Evolutionary conservation across 2,329 filamentous ascomycete species (phyloP), one percentile per base, ranked within the genome.

Genomic region (Aspergillus latus): DNA sequence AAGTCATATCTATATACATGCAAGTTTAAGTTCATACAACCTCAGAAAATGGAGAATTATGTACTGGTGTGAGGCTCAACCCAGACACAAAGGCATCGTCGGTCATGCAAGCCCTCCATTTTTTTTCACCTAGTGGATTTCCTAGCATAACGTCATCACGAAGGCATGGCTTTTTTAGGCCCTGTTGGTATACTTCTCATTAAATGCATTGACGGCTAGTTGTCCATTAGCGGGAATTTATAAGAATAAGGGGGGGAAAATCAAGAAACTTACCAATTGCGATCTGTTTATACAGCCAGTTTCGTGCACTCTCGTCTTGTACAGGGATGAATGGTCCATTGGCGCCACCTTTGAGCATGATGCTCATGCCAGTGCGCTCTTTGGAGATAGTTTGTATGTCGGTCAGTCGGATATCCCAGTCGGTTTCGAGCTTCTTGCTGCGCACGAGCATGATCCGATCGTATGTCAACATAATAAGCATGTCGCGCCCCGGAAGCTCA

Each of bases 361-460:
- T 84, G 64, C 90, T 92, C 76, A 99, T 86, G 0, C 94, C 95
- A 0, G 94, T 99, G 51, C 94, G 82, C 80, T 99, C 95, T 78
- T 97, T 99, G 45, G 88, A 89, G 62, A 99, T 97, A 0, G 92
- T 97, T 79, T 97, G 92, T 16, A 99, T 86, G 71, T 99, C 94
- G 69, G 94, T 97, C 62, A 99, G 81, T 28, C 91, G 89, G 9
- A 97, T 91, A 68, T 99, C 93, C 94, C 94, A 99, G 75, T 97
- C 93, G 15, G 87, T 92, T 52, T 85, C 87, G 67, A 99, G 80
- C 69, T 88, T 88, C 77, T 92, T 89, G 50, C 89, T 91, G 64
- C 92, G 85, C 60, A 99, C 90, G 54, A 97, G 84, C 81, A 99
- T 85, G 71, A 99, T 96, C 3, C 90, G 85, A 61, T 84, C 82